phyloP scores from a whole-genome alignment of 352 stramenopile genomes.

The Achlya hypogyna region DNA sequence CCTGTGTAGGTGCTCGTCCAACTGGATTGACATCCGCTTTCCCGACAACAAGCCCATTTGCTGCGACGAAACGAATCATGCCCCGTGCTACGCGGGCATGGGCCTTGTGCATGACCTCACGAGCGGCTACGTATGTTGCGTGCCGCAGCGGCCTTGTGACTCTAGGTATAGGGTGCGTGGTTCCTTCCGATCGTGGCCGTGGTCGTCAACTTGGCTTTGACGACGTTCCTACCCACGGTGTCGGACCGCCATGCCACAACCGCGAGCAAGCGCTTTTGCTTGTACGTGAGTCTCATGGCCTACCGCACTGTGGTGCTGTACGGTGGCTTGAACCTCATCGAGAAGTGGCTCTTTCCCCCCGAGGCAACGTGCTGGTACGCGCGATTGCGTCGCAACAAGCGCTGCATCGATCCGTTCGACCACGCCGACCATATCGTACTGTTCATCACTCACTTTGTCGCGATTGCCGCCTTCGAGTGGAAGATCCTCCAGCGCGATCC shows the following conservation, averaged over 20 bases:
- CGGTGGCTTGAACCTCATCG: slow-evolving; percentile 40
- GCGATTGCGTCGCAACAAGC: slow-evolving; percentile 37
- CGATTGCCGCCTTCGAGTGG: slow-evolving; percentile 65
- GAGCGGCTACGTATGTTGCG: slow-evolving; percentile 29
- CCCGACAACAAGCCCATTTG: slow-evolving; percentile 35
- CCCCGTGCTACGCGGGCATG: slow-evolving; percentile 64
- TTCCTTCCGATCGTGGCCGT: slow-evolving; percentile 43
- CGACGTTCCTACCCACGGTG: slow-evolving; percentile 48
- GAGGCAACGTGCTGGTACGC: slow-evolving; percentile 47
- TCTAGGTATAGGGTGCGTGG: slow-evolving; percentile 40
- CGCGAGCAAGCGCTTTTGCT: slow-evolving; percentile 38
- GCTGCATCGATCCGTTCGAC: slow-evolving; percentile 51
- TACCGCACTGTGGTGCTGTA: slow-evolving; percentile 63
- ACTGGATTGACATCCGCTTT: slow-evolving; percentile 37
- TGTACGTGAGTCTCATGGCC: slow-evolving; percentile 56
- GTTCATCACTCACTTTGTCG: slow-evolving; percentile 60
- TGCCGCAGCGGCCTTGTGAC: background rate
- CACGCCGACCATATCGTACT: slow-evolving; percentile 75
- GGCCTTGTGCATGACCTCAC: slow-evolving; percentile 38
- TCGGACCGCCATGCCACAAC: slow-evolving; percentile 42
- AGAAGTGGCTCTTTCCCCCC: slow-evolving; percentile 35
- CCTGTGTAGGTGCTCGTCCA: slow-evolving; percentile 44
- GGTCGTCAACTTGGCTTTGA: slow-evolving; percentile 58
- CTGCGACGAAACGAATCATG: slow-evolving; percentile 30
- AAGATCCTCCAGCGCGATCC: slow-evolving; percentile 50